phyloP scores from a whole-genome alignment of 2,329 filamentous ascomycete genomes.

The Claviceps arundinis region DNA sequence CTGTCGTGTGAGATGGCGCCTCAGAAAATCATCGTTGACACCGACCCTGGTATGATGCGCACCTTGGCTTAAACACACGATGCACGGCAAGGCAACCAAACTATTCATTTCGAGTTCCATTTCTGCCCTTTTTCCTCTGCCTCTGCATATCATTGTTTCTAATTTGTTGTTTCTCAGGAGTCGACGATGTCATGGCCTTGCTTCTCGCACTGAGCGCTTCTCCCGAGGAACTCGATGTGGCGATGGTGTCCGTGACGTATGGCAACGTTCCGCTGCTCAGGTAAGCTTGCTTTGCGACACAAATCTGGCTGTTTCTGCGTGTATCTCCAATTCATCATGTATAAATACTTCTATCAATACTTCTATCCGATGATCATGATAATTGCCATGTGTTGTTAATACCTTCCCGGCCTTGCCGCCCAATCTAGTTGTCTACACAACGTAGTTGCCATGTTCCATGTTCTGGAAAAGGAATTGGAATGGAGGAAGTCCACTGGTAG shows the following conservation, averaged over 20 bases:
- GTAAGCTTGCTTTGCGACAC: conserved; percentile 26
- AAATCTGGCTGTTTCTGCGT: not conserved
- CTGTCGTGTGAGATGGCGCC: conserved; percentile 41
- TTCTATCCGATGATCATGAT: no score
- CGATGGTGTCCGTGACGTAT: conserved; percentile 80
- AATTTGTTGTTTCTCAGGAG: conserved; percentile 33
- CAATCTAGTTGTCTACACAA: conserved; percentile 67
- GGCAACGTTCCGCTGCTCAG: conserved; percentile 83
- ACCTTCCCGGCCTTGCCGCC: not conserved
- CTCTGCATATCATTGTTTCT: not conserved
- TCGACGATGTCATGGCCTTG: conserved; percentile 84
- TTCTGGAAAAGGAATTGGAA: conserved; percentile 74
- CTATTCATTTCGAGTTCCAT: no score
- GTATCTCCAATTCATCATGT: no score
- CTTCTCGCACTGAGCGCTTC: conserved; percentile 72
- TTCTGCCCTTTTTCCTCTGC: not conserved
- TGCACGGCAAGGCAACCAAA: no score
- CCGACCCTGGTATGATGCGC: conserved; percentile 58
- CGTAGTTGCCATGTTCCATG: conserved; percentile 78
- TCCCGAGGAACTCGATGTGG: conserved; percentile 72
- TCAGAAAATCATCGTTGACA: conserved; percentile 85
- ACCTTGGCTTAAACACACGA: conserved; percentile 6
- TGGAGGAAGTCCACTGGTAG: conserved; percentile 64
- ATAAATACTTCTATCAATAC: no score
- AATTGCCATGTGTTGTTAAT: not conserved